Evolutionary conservation across 2,329 filamentous ascomycete species (phyloP).

Genomic region (Fusarium bactridioides): DNA sequence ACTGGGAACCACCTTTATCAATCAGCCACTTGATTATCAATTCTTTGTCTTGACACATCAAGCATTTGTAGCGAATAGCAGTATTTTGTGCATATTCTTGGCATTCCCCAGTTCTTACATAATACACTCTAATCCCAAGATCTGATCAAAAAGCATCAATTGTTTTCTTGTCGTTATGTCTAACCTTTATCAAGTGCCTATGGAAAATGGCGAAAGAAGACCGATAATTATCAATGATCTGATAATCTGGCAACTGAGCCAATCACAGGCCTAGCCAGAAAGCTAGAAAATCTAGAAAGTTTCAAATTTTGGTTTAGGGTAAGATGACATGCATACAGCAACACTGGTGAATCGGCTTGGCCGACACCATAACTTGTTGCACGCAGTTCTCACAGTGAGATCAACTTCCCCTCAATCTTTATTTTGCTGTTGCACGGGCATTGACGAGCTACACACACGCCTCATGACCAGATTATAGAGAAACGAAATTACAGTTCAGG

Average conservation of each 20-base stretch:
- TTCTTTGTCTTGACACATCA: slow-evolving; percentile 21
- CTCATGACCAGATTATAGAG: not conserved
- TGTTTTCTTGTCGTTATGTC: not conserved
- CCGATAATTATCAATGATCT: too few species aligned
- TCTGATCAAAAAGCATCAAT: not conserved
- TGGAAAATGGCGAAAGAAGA: not conserved
- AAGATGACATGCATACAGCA: not conserved
- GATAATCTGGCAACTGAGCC: not conserved
- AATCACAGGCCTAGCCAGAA: not conserved
- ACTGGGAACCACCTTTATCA: slow-evolving; percentile 26
- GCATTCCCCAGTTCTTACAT: not conserved
- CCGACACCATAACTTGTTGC: not conserved
- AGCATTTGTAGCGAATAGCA: slow-evolving; percentile 7
- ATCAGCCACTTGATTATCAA: slow-evolving; percentile 25
- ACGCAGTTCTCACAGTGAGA: slow-evolving; percentile 8
- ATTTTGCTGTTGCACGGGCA: not conserved
- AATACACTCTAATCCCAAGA: slow-evolving; percentile 4
- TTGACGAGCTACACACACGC: slow-evolving; percentile 11
- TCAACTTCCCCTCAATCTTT: slow-evolving; percentile 1
- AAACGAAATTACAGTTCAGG: not conserved
- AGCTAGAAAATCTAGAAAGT: slow-evolving; percentile 6
- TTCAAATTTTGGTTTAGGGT: slow-evolving; percentile 4
- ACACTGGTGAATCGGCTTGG: slow-evolving; percentile 4
- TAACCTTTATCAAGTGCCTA: not conserved
- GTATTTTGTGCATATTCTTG: slow-evolving; percentile 12